Conservation (phyloP, 1,139 yeast species). For the Eremothecium gossypii region DNA sequence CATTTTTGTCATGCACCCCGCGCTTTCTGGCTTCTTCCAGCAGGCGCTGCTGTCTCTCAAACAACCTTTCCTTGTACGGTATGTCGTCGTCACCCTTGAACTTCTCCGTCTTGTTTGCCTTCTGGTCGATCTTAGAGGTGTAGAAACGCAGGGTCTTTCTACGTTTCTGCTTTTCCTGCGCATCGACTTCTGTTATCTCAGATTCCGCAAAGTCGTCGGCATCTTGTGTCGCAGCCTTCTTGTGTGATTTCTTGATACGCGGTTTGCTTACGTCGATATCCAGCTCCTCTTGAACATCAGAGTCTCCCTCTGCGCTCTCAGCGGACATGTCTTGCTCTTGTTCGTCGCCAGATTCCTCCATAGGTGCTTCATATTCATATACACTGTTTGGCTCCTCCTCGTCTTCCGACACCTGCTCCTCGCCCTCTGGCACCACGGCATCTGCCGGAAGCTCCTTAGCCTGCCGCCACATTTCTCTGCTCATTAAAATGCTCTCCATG, state of each 20-base stretch:
- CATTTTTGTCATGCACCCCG: slow-evolving; percentile 53
- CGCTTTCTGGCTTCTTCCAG: slow-evolving; percentile 82
- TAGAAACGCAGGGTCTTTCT: slow-evolving; percentile 86
- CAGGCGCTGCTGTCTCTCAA: slow-evolving; percentile 80
- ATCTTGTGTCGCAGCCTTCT: slow-evolving; percentile 13
- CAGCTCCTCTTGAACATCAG: slow-evolving; percentile 33
- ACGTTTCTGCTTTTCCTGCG: slow-evolving; percentile 75
- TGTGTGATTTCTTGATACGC: slow-evolving; percentile 32
- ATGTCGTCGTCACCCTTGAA: slow-evolving; percentile 81
- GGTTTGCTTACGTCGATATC: slow-evolving; percentile 44
- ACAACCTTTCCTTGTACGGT: slow-evolving; percentile 85
- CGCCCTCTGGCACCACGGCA: slow-evolving; percentile 16
- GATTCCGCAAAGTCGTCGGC: slow-evolving; percentile 54
- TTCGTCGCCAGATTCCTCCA: slow-evolving; percentile 19
- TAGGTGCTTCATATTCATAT: slow-evolving; percentile 18
- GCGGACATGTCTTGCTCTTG: slow-evolving; percentile 21
- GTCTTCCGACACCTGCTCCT: slow-evolving; percentile 22
- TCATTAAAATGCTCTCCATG: slow-evolving; percentile 71
- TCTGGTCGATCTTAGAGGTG: slow-evolving; percentile 91
- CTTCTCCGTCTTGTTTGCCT: slow-evolving; percentile 47
- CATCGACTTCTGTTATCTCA: slow-evolving; percentile 65
- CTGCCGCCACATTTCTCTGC: slow-evolving; percentile 87
- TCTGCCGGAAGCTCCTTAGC: slow-evolving; percentile 43
- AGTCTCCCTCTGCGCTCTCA: slow-evolving; percentile 28
- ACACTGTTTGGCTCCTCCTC: slow-evolving; percentile 28